Evolutionary conservation across 345 rosid genomes (phyloP).

Genomic region (Eutrema heterophyllum): DNA sequence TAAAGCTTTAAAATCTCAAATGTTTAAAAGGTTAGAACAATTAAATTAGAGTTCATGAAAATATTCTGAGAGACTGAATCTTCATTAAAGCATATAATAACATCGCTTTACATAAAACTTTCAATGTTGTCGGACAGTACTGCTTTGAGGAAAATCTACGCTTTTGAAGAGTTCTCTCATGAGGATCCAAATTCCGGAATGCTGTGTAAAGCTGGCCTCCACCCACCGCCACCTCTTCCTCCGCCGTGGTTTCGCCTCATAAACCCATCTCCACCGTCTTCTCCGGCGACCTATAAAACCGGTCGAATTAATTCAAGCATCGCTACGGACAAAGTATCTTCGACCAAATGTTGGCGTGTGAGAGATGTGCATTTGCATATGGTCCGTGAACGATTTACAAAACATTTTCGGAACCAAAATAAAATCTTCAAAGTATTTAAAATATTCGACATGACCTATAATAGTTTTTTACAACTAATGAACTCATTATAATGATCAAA

Average conservation of each 20-base stretch:
- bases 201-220: slow-evolving; percentile 90
- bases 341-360: not conserved
- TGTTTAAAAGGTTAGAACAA: not conserved
- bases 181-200: slow-evolving; percentile 60
- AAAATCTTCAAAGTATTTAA: too few species aligned
- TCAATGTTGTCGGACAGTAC: slow-evolving; percentile 9
- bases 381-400: not conserved
- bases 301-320: not conserved
- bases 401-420: not conserved
- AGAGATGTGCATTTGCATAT: not conserved
- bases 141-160: slow-evolving; percentile 27
- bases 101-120: slow-evolving; percentile 21
- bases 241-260: slow-evolving; percentile 32
- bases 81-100: slow-evolving; percentile 17
- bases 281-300: slow-evolving; percentile 33
- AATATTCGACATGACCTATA: not conserved
- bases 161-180: not conserved
- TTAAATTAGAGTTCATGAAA: not conserved
- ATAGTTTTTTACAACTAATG: not conserved
- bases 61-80: not conserved
- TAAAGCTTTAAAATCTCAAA: not conserved
- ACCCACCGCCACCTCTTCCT: slow-evolving; percentile 41
- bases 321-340: not conserved
- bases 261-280: slow-evolving; percentile 18
- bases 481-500: not conserved